Conservation (phyloP, 345 rosid species). For the Citrus medica region DNA sequence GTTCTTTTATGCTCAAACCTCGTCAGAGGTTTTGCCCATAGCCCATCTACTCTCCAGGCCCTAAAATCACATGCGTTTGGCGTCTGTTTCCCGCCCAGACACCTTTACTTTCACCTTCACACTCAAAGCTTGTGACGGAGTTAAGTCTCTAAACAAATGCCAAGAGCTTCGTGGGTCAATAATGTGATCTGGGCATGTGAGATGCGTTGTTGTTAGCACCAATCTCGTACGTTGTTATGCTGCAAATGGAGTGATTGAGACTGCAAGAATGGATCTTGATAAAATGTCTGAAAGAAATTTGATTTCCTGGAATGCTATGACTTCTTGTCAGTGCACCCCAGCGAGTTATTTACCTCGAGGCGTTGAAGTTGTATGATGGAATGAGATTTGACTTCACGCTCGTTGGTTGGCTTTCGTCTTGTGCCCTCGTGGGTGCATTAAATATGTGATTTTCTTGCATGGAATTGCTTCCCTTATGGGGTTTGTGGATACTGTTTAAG, state of each 20-base stretch:
- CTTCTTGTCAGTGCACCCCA: too few relatives aligned
- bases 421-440: conserved; percentile 54
- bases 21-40: too few relatives aligned
- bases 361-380: conserved; percentile 29
- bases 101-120: too few relatives aligned
- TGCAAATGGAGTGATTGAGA: too few relatives aligned
- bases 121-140: neutral
- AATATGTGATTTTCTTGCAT: conserved; percentile 44
- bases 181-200: conserved; percentile 30
- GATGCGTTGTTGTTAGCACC: conserved; percentile 37
- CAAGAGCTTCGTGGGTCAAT: conserved; percentile 46
- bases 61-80: too few relatives aligned
- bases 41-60: too few relatives aligned
- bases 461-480: conserved; percentile 29
- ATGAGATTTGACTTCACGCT: conserved; percentile 48
- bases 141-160: conserved; percentile 27
- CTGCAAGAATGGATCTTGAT: too few relatives aligned
- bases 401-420: conserved; percentile 59
- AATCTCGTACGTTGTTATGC: neutral
- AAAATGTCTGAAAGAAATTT: too few relatives aligned
- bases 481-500: conserved; percentile 29
- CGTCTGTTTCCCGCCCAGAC: too few relatives aligned
- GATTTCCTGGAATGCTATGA: too few relatives aligned
- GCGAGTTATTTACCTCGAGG: conserved; percentile 13
- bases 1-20: too few relatives aligned